Evolutionary conservation across 192 early-diverging fungal genomes (phyloP), one percentile per base, ranked within the genome.

Genomic region (Chytriomyces confervae): DNA sequence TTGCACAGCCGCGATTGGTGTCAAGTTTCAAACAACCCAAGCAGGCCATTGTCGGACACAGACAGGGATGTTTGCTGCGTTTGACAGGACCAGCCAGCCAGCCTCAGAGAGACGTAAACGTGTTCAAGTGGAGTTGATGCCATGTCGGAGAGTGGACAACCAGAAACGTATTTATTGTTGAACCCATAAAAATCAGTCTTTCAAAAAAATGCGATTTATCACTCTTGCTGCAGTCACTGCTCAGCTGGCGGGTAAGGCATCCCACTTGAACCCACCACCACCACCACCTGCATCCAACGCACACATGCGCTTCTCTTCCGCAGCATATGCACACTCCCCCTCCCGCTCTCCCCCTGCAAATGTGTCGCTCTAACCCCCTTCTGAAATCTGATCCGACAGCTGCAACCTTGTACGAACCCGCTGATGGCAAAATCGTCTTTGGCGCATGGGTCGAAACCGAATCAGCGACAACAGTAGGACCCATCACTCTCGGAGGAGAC

Each of bases 401-500:
- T 24, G 66, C 62, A 29, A 69, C 79, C 6, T 61, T 75, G 61
- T 79, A 81, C 36, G 84, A 85, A 76, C 84, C 84, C 11, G 76
- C 66, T 8, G 72, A 69, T 47, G 81, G 81, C 70, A 77, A 83
- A 50, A 62, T 71, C 36, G 53, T 75, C 45, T 69, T 82, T 36
- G 79, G 81, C 11, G 81, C 79, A 7, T 81, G 79, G 81, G 79
- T 85, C 53, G 76, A 85, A 72, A 57, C 57, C 61, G 60, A 75
- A 11, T 50, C 57, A 50, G 27, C 50, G 5, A 57, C 47, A 7
- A 20, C 63, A 8, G 18, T 75, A 5, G 69, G 69, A 24, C 36
- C 36, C 36, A 4, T 36, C 36, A 36, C 36, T 36, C 23, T 70
- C 51, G 69, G 69, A 62, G 72, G 73, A 8, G 83, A 86, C 62